These are phyloP conservation scores for Pisolithus albus DNA, from an alignment of 768 basidiomycete species.

Conservation along the genomic window DNA sequence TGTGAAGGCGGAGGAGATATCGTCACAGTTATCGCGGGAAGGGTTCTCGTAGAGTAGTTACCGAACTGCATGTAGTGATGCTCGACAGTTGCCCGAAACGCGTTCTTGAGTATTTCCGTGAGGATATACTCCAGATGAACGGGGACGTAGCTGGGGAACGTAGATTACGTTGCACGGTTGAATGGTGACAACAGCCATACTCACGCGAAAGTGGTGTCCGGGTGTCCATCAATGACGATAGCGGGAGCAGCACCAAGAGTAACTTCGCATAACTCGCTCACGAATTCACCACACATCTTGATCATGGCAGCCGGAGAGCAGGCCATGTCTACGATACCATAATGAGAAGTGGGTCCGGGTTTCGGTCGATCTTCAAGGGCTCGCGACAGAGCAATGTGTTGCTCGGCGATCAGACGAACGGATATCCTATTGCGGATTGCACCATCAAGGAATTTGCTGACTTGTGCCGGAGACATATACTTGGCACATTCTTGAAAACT, in stretches of 20 bases:
- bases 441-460: slow-evolving; percentile 73
- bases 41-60: slow-evolving; percentile 23
- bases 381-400: slow-evolving; percentile 79
- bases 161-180: slow-evolving; percentile 8
- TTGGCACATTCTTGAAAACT: slow-evolving; percentile 83
- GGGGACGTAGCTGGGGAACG: slow-evolving; percentile 61
- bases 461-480: slow-evolving; percentile 78
- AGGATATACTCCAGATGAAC: slow-evolving; percentile 89
- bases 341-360: slow-evolving; percentile 32
- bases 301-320: slow-evolving; percentile 73
- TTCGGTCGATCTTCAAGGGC: slow-evolving; percentile 42
- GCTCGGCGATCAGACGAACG: slow-evolving; percentile 83
- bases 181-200: slow-evolving; percentile 23
- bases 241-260: slow-evolving; percentile 68
- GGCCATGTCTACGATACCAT: slow-evolving; percentile 68
- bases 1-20: slow-evolving; percentile 48
- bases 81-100: slow-evolving; percentile 86
- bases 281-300: slow-evolving; percentile 75
- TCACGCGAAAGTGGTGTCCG: slow-evolving; percentile 71
- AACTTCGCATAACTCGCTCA: slow-evolving; percentile 76
- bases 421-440: slow-evolving; percentile 85
- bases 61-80: slow-evolving; percentile 46
- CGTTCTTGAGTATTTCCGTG: slow-evolving; percentile 87
- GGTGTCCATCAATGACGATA: slow-evolving; percentile 64
- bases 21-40: slow-evolving; percentile 68